Evolutionary conservation across 352 stramenopile genomes (phyloP).

Genomic region (Phytophthora colocasiae): DNA sequence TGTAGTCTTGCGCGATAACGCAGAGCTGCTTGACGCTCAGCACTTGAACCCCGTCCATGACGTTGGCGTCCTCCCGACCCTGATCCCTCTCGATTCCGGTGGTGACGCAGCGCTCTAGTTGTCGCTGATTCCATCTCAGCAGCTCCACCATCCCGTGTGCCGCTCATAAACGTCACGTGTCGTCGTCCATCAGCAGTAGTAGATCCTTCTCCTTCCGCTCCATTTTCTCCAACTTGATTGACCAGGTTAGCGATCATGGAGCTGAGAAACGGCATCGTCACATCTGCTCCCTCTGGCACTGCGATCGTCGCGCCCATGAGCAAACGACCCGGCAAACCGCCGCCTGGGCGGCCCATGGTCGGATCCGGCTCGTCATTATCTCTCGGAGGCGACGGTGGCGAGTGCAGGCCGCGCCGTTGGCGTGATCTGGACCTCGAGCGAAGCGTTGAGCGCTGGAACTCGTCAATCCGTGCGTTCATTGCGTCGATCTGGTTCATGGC

Average conservation of each 20-base stretch:
- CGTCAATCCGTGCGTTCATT: slow-evolving; percentile 17
- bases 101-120: slow-evolving; percentile 33
- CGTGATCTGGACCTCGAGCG: slow-evolving; percentile 24
- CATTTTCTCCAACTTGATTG: slow-evolving; percentile 47
- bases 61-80: slow-evolving; percentile 18
- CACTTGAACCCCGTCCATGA: slow-evolving; percentile 23
- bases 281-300: slow-evolving; percentile 64
- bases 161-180: slow-evolving; percentile 27
- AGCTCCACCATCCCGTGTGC: slow-evolving; percentile 8
- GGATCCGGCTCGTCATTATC: slow-evolving; percentile 84
- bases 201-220: slow-evolving; percentile 8
- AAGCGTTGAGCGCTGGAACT: slow-evolving; percentile 21
- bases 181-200: slow-evolving; percentile 16
- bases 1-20: slow-evolving; percentile 43
- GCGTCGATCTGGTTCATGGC: slow-evolving; percentile 11
- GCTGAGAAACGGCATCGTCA: slow-evolving; percentile 85
- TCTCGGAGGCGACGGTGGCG: slow-evolving; percentile 19
- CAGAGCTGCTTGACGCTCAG: slow-evolving; percentile 43
- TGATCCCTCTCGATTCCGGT: slow-evolving; percentile 32
- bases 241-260: slow-evolving; percentile 86
- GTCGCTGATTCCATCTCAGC: slow-evolving; percentile 28
- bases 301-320: slow-evolving; percentile 84
- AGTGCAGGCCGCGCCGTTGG: slow-evolving; percentile 10
- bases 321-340: slow-evolving; percentile 39
- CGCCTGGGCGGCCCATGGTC: slow-evolving; percentile 30